Evolutionary conservation across 768 basidiomycete species (phyloP), one percentile per base, ranked within the genome.

Genomic region (Rhizopogon vulgaris): DNA sequence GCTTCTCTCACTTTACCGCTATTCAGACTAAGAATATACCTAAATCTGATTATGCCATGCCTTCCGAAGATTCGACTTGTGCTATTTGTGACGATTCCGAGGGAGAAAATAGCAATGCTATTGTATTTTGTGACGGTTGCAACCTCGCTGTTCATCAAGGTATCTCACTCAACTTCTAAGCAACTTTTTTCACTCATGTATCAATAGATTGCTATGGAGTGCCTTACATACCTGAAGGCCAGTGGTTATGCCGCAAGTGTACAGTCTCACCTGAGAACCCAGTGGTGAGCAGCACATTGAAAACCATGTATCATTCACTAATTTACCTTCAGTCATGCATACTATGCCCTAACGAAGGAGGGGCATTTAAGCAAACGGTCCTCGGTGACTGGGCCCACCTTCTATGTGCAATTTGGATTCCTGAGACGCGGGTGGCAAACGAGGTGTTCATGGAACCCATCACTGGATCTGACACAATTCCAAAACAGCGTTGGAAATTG

Each of bases 101-200:
- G 61, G 95, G 94, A 49, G 96, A 99, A 73, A 96, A 97, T 63
- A 93, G 90, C 53, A 99, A 98, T 66, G 96, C 94, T 6, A 99
- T 98, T 60, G 94, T 99, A 5, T 99, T 99, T 63, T 99, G 96
- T 66, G 96, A 99, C 65, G 96, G 95, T 0, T 99, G 96, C 67
- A 98, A 98, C 68, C 73, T 99, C 25, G 96, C 96, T 9, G 96
- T 99, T n/a, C 96, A 99, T 73, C 96, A 99, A 79, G 94, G 94
- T 90, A 54, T 49, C 58, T n/a, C 36, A 3, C 7, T 17, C 1
- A 15, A 25, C 36, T 10, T 45, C 14, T 14, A 4, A 15, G 7
- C 6, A 15, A 45, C 22, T 42, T 48, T 14, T 30, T 17, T 52
- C 32, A 7, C 48, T 40, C 6, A 48, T 27, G 41, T 42, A 32